Conservation (phyloP, 2,329 filamentous ascomycete species). For the Westerdykella aurantiaca region DNA sequence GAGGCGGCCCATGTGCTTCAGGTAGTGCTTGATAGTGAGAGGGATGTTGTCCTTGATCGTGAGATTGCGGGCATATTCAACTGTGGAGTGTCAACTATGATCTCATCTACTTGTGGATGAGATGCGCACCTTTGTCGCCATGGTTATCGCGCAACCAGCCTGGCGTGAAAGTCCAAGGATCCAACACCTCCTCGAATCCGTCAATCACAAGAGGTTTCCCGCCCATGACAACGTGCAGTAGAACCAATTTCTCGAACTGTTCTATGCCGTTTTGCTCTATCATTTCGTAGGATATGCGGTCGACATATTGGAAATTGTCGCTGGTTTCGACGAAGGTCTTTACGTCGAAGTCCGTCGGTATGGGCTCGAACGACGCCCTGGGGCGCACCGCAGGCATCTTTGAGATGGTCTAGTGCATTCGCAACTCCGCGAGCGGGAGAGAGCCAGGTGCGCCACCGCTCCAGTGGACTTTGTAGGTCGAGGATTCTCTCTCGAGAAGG, state of each 20-base stretch:
- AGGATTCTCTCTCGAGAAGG: no score
- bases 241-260: constrained; percentile 78
- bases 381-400: constrained; percentile 73
- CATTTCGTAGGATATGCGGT: constrained; percentile 70
- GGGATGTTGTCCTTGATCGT: constrained; percentile 65
- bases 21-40: constrained; percentile 83
- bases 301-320: constrained; percentile 80
- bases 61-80: constrained; percentile 81
- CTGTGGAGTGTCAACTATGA: constrained; percentile 41
- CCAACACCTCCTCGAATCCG: constrained; percentile 72
- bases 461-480: not conserved
- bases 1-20: constrained; percentile 78
- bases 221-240: constrained; percentile 73
- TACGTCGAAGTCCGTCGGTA: constrained; percentile 79
- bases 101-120: no score
- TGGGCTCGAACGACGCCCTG: constrained; percentile 85
- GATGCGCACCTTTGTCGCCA: constrained; percentile 65
- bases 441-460: not conserved
- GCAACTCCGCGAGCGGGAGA: not conserved
- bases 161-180: constrained; percentile 70
- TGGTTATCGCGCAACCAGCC: constrained; percentile 75
- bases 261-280: constrained; percentile 71
- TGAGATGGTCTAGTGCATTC: constrained; percentile 7
- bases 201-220: constrained; percentile 89
- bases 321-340: constrained; percentile 67